Conservation (phyloP, 345 rosid genomes). For the Sonneratia caseolaris region DNA sequence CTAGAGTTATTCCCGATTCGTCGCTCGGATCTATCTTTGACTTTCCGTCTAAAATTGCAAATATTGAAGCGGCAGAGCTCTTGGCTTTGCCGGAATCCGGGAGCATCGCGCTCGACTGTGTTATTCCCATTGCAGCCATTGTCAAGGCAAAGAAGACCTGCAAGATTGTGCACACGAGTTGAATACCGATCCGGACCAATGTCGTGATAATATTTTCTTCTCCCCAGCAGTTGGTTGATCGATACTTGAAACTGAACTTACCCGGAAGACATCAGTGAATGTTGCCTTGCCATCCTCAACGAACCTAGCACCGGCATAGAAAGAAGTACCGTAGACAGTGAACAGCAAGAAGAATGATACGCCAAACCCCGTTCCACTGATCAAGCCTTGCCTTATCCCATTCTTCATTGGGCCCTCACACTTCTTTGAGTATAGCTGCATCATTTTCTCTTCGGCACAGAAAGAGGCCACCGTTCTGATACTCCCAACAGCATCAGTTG, state of each 20-base stretch:
- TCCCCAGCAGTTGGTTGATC: neutral
- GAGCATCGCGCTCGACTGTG: constrained; percentile 24
- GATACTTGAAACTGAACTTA: constrained; percentile 9
- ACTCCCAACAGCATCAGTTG: constrained; percentile 85
- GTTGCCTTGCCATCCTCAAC: constrained; percentile 41
- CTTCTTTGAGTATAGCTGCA: constrained; percentile 59
- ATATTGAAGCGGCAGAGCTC: constrained; percentile 27
- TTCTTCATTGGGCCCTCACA: constrained; percentile 69
- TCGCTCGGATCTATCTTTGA: constrained; percentile 22
- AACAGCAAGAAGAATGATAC: constrained; percentile 48
- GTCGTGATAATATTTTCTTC: neutral
- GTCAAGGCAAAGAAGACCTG: constrained; percentile 32
- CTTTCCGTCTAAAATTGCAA: constrained; percentile 21
- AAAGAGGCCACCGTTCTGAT: constrained; percentile 85
- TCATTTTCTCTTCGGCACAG: constrained; percentile 80
- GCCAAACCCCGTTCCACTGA: constrained; percentile 67
- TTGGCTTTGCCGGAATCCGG: constrained; percentile 24
- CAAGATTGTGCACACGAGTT: neutral
- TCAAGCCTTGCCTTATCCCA: constrained; percentile 61
- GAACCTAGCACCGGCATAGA: constrained; percentile 73
- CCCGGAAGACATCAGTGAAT: constrained; percentile 57
- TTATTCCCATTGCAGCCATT: constrained; percentile 25
- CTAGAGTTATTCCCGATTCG: constrained; percentile 35
- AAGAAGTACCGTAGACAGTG: constrained; percentile 47
- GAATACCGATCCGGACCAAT: neutral